A percentile compares a stretch with the other conserved stretches of the same genome.
phyloP scores from a whole-genome alignment of 179 eudicot genomes.

The Actinidia arguta region DNA sequence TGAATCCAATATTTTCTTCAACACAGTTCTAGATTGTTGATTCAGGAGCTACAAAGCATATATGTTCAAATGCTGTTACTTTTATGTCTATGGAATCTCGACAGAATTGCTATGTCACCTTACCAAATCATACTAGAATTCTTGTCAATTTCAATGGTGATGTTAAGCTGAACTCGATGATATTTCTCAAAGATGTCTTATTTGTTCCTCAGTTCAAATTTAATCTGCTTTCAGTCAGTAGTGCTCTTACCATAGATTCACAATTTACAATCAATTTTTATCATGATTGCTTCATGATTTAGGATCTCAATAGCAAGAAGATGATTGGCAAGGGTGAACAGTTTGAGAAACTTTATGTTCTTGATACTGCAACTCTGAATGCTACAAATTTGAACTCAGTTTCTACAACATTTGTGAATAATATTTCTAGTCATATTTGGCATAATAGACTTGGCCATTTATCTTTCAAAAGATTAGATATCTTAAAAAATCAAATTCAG shows the following conservation, averaged over 20 bases:
- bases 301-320: neutral
- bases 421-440: neutral
- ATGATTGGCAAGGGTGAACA: conserved; percentile 6
- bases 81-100: neutral
- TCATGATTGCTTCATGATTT: neutral
- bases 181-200: neutral
- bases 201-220: neutral
- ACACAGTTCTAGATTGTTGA: neutral
- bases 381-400: too few species aligned
- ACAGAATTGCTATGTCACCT: neutral
- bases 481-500: neutral
- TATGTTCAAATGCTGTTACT: neutral
- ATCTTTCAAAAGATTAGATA: neutral
- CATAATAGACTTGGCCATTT: neutral
- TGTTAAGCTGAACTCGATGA: neutral
- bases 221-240: neutral
- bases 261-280: neutral
- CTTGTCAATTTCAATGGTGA: neutral
- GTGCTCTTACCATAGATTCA: neutral
- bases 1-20: neutral
- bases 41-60: neutral
- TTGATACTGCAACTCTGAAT: neutral
- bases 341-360: neutral
- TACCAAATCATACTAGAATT: neutral
- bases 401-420: neutral